phyloP scores from a whole-genome alignment of 768 basidiomycete genomes.

The Tricholoma matsutake region DNA sequence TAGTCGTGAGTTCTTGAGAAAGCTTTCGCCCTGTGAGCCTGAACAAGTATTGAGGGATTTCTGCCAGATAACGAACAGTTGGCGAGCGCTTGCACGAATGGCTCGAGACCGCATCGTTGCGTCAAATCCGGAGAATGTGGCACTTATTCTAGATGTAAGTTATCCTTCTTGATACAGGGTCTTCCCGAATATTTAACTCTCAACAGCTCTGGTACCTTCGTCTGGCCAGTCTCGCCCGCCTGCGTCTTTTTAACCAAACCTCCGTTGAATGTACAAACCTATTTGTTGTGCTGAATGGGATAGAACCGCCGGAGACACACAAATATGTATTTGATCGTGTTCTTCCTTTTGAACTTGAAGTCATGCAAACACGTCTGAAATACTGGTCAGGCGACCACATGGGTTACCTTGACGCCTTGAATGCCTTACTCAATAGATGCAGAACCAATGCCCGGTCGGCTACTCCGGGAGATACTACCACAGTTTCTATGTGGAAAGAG shows the following conservation, averaged over 20 bases:
- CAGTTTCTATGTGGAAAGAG: conserved; percentile 77
- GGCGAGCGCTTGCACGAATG: conserved; percentile 83
- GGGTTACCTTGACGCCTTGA: conserved; percentile 75
- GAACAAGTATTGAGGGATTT: conserved; percentile 8
- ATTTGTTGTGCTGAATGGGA: conserved; percentile 62
- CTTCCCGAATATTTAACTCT: neutral
- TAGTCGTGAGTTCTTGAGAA: conserved; percentile 60
- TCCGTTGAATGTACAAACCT: conserved; percentile 81
- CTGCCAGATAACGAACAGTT: conserved; percentile 80
- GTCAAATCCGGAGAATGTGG: conserved; percentile 65
- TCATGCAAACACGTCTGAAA: conserved; percentile 69
- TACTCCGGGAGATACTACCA: conserved; percentile 28
- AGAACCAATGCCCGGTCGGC: conserved; percentile 46
- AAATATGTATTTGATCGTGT: conserved; percentile 58
- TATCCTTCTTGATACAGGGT: neutral
- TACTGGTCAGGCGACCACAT: conserved; percentile 83
- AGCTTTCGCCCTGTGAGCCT: conserved; percentile 13
- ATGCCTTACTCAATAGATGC: conserved; percentile 60
- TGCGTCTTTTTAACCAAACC: conserved; percentile 85
- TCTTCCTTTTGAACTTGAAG: conserved; percentile 59
- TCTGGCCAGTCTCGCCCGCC: conserved; percentile 71
- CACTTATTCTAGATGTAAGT: conserved; percentile 64
- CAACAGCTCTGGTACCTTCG: conserved; percentile 81
- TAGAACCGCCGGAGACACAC: conserved; percentile 51
- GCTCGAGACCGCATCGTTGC: conserved; percentile 74